Evolutionary conservation across 1,284 basidiomycete genomes (phyloP).

Genomic region (Heterobasidion irregulare): DNA sequence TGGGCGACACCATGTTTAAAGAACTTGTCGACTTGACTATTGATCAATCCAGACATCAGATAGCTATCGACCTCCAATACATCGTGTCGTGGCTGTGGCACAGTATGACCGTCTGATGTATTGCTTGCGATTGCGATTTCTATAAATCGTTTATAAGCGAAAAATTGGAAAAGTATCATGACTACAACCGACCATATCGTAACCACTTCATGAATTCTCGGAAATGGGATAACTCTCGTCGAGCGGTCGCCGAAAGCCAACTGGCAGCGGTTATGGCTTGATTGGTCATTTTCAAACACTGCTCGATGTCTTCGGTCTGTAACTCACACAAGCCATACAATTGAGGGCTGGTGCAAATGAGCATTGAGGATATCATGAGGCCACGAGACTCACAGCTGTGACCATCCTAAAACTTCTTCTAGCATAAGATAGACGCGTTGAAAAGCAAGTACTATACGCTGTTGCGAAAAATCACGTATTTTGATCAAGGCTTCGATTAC

Average conservation of each 20-base stretch:
- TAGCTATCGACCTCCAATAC: conserved; percentile 76
- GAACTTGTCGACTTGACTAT: conserved; percentile 69
- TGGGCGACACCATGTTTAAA: conserved; percentile 58
- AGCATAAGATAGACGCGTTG: conserved; percentile 68
- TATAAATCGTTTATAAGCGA: background rate
- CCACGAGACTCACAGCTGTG: conserved; percentile 46
- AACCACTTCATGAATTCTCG: conserved; percentile 75
- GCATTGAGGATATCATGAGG: background rate
- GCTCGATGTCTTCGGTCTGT: conserved; percentile 35
- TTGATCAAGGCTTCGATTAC: conserved; percentile 61
- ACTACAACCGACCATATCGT: conserved; percentile 47
- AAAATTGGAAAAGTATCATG: background rate
- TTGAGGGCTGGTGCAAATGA: background rate
- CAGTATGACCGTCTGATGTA: conserved; percentile 30
- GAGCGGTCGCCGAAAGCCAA: conserved; percentile 59
- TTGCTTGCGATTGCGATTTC: conserved; percentile 17
- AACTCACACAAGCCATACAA: conserved; percentile 41
- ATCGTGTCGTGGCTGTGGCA: conserved; percentile 53
- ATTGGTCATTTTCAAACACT: conserved; percentile 41
- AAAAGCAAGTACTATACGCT: conserved; percentile 60
- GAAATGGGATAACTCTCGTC: conserved; percentile 61
- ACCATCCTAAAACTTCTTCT: conserved; percentile 72
- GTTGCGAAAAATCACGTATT: conserved; percentile 65
- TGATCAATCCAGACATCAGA: conserved; percentile 58
- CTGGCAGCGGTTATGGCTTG: conserved; percentile 53